phyloP scores from a whole-genome alignment of 2,329 filamentous ascomycete genomes.

The Passalora sequoiae region DNA sequence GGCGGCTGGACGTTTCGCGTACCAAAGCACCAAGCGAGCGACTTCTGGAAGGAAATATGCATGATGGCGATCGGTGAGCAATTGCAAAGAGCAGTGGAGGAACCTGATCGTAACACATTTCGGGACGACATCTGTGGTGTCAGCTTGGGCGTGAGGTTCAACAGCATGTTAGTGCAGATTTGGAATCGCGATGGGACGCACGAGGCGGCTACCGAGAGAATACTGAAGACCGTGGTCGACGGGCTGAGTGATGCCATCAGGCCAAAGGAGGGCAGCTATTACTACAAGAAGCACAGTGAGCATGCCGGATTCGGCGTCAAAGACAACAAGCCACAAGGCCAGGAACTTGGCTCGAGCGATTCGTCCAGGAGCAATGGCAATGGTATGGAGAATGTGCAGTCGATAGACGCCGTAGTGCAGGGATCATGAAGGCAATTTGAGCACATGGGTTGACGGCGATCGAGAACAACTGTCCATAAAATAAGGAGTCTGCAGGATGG shows the following conservation, averaged over 20 bases:
- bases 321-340: too few species aligned
- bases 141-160: conserved; percentile 81
- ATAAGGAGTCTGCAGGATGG: too few species aligned
- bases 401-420: conserved; percentile 8
- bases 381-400: conserved; percentile 4
- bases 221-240: conserved; percentile 67
- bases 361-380: neutral
- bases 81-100: conserved; percentile 66
- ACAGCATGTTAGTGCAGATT: conserved; percentile 78
- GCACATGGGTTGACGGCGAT: too few species aligned
- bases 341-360: neutral
- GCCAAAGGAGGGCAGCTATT: conserved; percentile 59
- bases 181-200: conserved; percentile 90
- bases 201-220: conserved; percentile 67
- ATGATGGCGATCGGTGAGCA: conserved; percentile 78
- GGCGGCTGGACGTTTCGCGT: conserved; percentile 92
- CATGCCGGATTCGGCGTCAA: conserved; percentile 60
- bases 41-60: conserved; percentile 77
- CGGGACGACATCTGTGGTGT: conserved; percentile 85
- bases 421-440: conserved; percentile 2
- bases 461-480: too few species aligned
- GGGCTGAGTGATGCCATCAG: conserved; percentile 67
- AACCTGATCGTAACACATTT: conserved; percentile 44
- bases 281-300: conserved; percentile 82
- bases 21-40: conserved; percentile 64